Conservation (phyloP, 2,329 filamentous ascomycete species). For the Ramularia collo-cygni region DNA sequence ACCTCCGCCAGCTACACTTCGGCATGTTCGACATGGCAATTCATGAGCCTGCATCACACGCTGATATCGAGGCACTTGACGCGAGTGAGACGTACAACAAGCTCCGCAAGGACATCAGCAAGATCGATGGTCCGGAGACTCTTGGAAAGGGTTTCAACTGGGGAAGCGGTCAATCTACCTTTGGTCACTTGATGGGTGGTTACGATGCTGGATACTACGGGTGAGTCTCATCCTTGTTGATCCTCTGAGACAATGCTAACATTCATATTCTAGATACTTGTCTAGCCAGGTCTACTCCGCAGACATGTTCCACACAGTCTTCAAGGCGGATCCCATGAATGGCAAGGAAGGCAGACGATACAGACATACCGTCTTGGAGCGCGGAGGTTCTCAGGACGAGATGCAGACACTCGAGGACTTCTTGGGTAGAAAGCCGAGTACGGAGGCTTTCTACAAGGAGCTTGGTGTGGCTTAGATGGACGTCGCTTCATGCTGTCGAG, state of each 20-base stretch:
- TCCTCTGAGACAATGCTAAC: no score
- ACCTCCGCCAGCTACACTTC: conserved; percentile 71
- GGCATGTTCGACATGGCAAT: conserved; percentile 80
- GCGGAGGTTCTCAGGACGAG: conserved; percentile 71
- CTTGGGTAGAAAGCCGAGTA: conserved; percentile 66
- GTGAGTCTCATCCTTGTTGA: no score
- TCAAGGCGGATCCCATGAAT: conserved; percentile 74
- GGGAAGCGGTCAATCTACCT: conserved; percentile 73
- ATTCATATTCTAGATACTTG: no score
- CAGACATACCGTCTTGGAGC: conserved; percentile 69
- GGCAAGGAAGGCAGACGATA: conserved; percentile 66
- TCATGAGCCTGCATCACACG: conserved; percentile 63
- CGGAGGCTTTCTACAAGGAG: conserved; percentile 74
- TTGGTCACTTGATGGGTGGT: conserved; percentile 75
- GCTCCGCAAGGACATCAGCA: conserved; percentile 63
- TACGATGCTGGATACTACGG: conserved; percentile 81
- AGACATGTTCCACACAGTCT: conserved; percentile 80
- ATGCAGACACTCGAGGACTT: conserved; percentile 75
- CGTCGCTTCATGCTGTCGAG: no score
- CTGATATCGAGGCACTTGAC: conserved; percentile 59
- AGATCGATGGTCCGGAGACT: conserved; percentile 67
- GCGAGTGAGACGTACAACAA: conserved; percentile 64
- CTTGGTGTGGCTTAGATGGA: conserved; percentile 46
- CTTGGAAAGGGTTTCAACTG: conserved; percentile 51
- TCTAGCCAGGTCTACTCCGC: conserved; percentile 73